Percentiles rank a stretch among this genome's conserved stretches.
phyloP scores from a whole-genome alignment of 257 asterid genomes.

The Forsythia viridissima region DNA sequence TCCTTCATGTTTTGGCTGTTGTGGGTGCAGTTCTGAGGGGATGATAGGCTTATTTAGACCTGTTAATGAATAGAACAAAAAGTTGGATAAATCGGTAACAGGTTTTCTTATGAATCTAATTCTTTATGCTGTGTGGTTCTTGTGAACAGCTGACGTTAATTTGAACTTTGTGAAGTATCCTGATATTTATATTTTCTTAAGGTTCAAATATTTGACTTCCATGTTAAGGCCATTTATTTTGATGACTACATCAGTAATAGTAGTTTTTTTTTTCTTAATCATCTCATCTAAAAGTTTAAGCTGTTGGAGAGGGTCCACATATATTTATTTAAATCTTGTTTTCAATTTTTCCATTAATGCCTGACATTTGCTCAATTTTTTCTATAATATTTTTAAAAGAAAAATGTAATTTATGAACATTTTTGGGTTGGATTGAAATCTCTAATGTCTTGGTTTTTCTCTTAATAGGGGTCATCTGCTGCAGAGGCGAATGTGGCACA shows the following conservation, averaged over 20 bases:
- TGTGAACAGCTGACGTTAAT: background rate
- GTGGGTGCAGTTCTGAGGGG: background rate
- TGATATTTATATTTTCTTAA: no score
- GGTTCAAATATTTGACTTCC: background rate
- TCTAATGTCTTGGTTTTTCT: constrained; percentile 11
- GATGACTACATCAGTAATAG: background rate
- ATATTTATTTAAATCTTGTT: background rate
- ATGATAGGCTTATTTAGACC: background rate
- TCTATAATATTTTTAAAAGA: no score
- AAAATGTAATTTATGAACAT: background rate
- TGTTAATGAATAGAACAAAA: background rate
- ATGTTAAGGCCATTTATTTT: background rate
- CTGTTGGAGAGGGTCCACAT: background rate
- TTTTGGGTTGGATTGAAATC: background rate
- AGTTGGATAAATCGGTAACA: background rate
- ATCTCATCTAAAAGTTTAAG: background rate
- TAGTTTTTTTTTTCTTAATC: background rate
- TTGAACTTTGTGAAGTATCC: background rate
- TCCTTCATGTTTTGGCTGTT: background rate
- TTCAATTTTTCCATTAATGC: background rate
- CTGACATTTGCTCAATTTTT: background rate
- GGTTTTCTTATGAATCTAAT: background rate
- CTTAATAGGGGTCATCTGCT: constrained; percentile 48
- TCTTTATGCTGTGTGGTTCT: background rate
- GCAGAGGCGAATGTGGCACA: constrained; percentile 49